A percentile compares a stretch with the other conserved stretches of the same genome.
Evolutionary conservation across 179 eudicot genomes (phyloP).

Genomic region (Sideroxylon spinosum): DNA sequence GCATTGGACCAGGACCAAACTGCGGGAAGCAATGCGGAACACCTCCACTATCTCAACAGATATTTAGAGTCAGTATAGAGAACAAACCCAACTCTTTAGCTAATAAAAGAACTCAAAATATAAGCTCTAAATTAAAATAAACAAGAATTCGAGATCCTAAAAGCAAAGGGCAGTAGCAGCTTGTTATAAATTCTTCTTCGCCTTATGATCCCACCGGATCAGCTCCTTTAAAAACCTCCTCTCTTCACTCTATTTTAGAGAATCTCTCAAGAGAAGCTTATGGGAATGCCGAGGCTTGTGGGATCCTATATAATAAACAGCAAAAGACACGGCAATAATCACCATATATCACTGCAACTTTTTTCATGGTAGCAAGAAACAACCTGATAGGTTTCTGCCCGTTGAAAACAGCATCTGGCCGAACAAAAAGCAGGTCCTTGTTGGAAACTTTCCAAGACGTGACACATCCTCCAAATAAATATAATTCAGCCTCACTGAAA

Average conservation of each 20-base stretch:
- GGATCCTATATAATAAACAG: not conserved
- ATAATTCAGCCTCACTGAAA: constrained; percentile 91
- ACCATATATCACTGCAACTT: not conserved
- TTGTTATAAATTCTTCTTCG: not conserved
- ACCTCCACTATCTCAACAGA: constrained; percentile 66
- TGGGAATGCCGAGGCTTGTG: not conserved
- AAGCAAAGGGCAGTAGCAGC: not conserved
- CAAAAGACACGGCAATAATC: not conserved
- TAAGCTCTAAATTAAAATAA: not conserved
- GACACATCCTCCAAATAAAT: constrained; percentile 87
- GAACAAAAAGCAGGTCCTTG: constrained; percentile 87
- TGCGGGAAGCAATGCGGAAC: constrained; percentile 98
- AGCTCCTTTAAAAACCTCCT: too few relatives aligned
- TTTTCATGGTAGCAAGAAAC: not conserved
- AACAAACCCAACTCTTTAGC: not conserved
- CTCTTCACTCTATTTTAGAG: too few relatives aligned
- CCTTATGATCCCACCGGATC: not conserved
- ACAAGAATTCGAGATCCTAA: not conserved
- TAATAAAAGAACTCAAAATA: not conserved
- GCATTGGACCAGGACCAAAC: constrained; percentile 91
- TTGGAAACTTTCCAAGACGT: constrained; percentile 88
- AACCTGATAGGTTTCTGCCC: constrained; percentile 99
- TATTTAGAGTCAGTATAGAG: constrained; percentile 22
- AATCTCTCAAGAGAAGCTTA: too few relatives aligned
- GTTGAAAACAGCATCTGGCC: constrained; percentile 95